Evolutionary conservation across 805 yeast genomes (phyloP).

Genomic region (Saccharomyces eubayanus): DNA sequence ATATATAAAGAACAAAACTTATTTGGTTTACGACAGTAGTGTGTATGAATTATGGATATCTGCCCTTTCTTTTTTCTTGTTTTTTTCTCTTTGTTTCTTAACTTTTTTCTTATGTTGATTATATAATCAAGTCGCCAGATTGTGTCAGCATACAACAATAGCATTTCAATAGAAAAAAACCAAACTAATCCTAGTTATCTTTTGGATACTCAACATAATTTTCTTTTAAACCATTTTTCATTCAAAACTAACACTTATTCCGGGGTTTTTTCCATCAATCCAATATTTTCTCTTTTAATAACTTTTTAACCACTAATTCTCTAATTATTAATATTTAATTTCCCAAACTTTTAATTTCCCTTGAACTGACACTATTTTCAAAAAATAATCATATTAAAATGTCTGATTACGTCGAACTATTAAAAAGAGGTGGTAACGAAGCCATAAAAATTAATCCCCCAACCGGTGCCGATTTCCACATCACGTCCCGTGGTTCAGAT

Average conservation of each 20-base stretch:
- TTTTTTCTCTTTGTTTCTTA: neutral
- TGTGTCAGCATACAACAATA: neutral
- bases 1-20: neutral
- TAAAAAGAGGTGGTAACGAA: slow-evolving; percentile 24
- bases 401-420: slow-evolving; percentile 4
- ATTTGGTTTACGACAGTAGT: neutral
- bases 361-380: neutral
- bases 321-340: neutral
- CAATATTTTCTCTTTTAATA: neutral
- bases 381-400: neutral
- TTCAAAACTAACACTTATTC: neutral
- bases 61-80: neutral
- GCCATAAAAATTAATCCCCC: slow-evolving; percentile 39
- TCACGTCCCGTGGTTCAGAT: slow-evolving; percentile 53
- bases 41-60: neutral
- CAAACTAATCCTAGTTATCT: neutral
- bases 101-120: neutral
- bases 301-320: neutral
- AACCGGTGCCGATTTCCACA: slow-evolving; percentile 37
- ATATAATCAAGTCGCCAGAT: neutral
- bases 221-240: neutral
- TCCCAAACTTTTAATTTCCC: neutral
- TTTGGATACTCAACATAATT: neutral
- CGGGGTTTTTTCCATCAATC: neutral
- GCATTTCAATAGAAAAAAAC: neutral